Base-by-base conservation (phyloP, 495 filamentous ascomycete species). In the Cairneyella variabilis region DNA sequence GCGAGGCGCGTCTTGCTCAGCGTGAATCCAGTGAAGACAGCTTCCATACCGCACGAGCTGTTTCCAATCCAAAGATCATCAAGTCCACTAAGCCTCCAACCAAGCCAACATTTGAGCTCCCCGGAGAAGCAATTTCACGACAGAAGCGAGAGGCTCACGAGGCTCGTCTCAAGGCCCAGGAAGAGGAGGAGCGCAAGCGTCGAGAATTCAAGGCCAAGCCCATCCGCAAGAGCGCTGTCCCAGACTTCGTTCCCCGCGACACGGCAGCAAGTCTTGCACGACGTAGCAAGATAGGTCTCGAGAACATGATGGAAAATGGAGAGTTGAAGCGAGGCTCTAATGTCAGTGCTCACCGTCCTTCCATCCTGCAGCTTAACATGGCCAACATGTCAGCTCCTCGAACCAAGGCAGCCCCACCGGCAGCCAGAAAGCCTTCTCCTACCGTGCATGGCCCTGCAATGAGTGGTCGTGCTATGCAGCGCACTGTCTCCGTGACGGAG, bases 81-180 rank as follows among this genome's bases (percentile, higher is more conserved):
- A 79, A 85, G 68, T 86, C 84, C 0, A 73, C 66, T 25, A 88
- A 83, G 58, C 64, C 76, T 7, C 77, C 77, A 9, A 87, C 84
- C 4, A 75, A 71, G 26, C 68, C 88, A 10, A 78, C 70, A 16
- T 91, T 90, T 63, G 80, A 85, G 61, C 73, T 91, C 20, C 84
- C 86, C 0, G 85, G 87, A 27, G 88, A 90, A 51, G 86, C 83
- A 22, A 72, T 90, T 27, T 84, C 86, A 20, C 82, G 81, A 8
- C 82, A 79, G 47, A 81, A 88, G 52, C 77, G 78, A 61, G 86
- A 85, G 58, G 76, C 81, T 46, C 76, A 73, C 21, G 86, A 90
- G 60, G 83, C 84, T 47, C 77, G 80, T 44, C 65, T 80, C 42
- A 80, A 76, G 54, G 72, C 76, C 3, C 75, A 81, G 60, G 79